Base-by-base conservation (phyloP, 1,284 basidiomycete species). In the Coniferiporia sulphurascens region DNA sequence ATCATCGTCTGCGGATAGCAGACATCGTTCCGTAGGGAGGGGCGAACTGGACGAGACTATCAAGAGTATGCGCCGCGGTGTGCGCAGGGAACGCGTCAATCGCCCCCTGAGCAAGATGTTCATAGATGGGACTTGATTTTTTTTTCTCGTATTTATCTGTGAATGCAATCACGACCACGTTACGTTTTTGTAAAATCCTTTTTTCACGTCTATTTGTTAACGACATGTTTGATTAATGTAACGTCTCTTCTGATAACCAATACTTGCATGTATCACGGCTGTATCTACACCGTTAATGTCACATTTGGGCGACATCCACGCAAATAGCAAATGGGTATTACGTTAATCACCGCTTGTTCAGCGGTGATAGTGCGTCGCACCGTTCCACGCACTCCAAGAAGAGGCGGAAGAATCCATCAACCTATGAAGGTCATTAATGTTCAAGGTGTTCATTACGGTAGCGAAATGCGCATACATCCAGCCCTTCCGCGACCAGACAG, bases 21-120 rank as follows among this genome's bases (percentile, higher is more conserved):
- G 77, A 8, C 70, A 70, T 45, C 71, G 72, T 12, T 86, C 89
- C 1, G 69, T 89, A 60, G 84, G 85, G 15, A 81, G 87, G 43
- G 91, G 91, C 10, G 87, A 89, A 59, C 72, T 94, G 44, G 91
- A 95, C 65, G 83, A 89, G 66, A 89, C 89, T 7, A 88, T 95
- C 54, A 83, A 88, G 38, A 92, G 86, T 61, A 83, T 95, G 74
- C 84, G 86, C 38, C 80, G 84, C 34, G 88, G 86, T 13, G 81
- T 81, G 61, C 75, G 84, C 59, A 76, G 85, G 65, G 74, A 76
- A 54, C 76, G 85, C 21, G 73, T 76, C 49, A 55, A 62, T 35
- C 71, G 76, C 35, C 76, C 81, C 3, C 69, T 82, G 49, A 91
- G 84, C 74, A 91, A 88, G 77, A 89, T 95, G 36, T 93, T 94